A percentile compares a stretch with the other conserved stretches of the same genome.
Conservation (phyloP, 352 stramenopile species). For the Globisporangium emineosum region DNA sequence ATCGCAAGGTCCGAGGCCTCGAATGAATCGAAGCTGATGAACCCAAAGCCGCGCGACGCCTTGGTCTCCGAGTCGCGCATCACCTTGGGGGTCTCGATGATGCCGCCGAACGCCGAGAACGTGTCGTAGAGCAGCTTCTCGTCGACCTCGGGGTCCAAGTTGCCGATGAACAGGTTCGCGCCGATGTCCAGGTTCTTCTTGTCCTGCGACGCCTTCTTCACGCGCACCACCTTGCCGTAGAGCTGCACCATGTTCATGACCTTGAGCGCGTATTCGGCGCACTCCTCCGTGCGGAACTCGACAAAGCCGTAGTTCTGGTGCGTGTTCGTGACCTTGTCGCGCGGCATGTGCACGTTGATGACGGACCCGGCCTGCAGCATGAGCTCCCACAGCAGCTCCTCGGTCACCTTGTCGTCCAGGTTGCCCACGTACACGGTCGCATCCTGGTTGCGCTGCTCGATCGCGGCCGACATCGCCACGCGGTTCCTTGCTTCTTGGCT, state of each 20-base stretch:
- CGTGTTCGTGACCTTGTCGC: slow-evolving; percentile 95
- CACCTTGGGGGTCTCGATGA: slow-evolving; percentile 96
- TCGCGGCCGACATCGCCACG: slow-evolving; percentile 69
- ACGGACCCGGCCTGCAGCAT: slow-evolving; percentile 94
- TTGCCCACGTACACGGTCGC: slow-evolving; percentile 99
- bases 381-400: slow-evolving; percentile 97
- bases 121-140: slow-evolving; percentile 99
- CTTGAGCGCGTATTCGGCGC: slow-evolving; percentile 98
- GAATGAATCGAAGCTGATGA: slow-evolving; percentile 97
- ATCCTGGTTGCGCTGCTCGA: slow-evolving; percentile 92
- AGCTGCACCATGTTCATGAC: slow-evolving; percentile 99
- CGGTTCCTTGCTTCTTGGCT: slow-evolving; percentile 6
- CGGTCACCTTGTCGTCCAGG: slow-evolving; percentile 93
- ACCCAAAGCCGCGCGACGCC: slow-evolving; percentile 94
- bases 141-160: slow-evolving; percentile 96
- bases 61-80: slow-evolving; percentile 93
- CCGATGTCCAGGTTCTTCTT: slow-evolving; percentile 97
- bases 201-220: slow-evolving; percentile 96
- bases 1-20: slow-evolving; percentile 97
- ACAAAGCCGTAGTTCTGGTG: slow-evolving; percentile 99
- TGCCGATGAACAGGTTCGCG: slow-evolving; percentile 98
- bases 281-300: slow-evolving; percentile 96
- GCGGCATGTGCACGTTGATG: slow-evolving; percentile 98
- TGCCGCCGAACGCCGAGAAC: slow-evolving; percentile 97
- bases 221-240: slow-evolving; percentile 93